These are phyloP conservation scores for Puccinia horiana DNA, from an alignment of 1,284 basidiomycete species.

Conservation along the genomic window DNA sequence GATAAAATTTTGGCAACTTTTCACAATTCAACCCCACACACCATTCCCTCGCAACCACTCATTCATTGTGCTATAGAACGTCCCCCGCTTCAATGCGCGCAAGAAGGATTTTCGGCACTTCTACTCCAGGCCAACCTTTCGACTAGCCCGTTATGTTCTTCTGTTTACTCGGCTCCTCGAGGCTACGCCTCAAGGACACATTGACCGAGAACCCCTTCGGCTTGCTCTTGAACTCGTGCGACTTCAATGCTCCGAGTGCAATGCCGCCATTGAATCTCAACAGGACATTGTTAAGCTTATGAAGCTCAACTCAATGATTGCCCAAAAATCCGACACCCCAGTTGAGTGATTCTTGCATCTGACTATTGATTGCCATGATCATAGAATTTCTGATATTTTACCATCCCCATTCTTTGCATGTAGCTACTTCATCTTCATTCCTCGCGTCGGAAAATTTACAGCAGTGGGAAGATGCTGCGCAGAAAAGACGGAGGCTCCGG, in stretches of 20 bases:
- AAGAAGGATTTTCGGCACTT: conserved; percentile 73
- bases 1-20: too few relatives aligned
- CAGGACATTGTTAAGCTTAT: conserved; percentile 20
- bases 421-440: conserved; percentile 44
- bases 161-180: conserved; percentile 81
- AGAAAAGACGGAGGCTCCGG: conserved; percentile 70
- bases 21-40: too few relatives aligned
- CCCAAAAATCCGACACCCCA: conserved; percentile 33
- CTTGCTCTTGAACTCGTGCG: conserved; percentile 82
- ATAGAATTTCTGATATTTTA: not conserved
- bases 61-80: not conserved
- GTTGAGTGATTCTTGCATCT: conserved; percentile 22
- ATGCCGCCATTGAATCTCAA: conserved; percentile 36
- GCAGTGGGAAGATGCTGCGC: conserved; percentile 77
- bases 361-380: not conserved
- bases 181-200: conserved; percentile 73
- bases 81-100: conserved; percentile 60
- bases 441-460: conserved; percentile 59
- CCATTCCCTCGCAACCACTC: not conserved
- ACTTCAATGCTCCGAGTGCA: conserved; percentile 64
- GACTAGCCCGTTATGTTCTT: conserved; percentile 85
- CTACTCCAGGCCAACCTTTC: conserved; percentile 82
- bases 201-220: conserved; percentile 75
- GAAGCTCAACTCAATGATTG: conserved; percentile 40
- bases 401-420: not conserved